Conservation (phyloP, 2,329 filamentous ascomycete species). For the Xylariaceae sp. region DNA sequence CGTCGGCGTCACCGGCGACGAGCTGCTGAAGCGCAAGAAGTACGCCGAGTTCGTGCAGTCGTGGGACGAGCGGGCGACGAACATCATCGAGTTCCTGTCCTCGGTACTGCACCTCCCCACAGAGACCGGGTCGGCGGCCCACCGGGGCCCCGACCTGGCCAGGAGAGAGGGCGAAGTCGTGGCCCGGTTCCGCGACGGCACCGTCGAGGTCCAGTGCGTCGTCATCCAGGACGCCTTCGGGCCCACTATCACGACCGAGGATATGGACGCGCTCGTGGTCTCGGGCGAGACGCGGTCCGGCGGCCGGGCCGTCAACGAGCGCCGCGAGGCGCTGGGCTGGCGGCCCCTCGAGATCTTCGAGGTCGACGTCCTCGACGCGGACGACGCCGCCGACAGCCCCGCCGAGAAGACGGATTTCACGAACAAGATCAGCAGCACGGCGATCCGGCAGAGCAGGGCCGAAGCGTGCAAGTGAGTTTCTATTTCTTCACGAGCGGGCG, state of each 20-base stretch:
- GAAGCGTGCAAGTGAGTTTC: conserved; percentile 10
- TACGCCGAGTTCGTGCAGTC: conserved; percentile 72
- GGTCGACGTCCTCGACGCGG: conserved; percentile 76
- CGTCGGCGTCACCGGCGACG: conserved; percentile 83
- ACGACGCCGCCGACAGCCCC: conserved; percentile 39
- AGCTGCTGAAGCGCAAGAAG: conserved; percentile 82
- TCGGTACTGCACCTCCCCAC: conserved; percentile 45
- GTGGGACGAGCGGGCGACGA: conserved; percentile 67
- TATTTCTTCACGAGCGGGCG: no score
- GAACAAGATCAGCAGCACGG: conserved; percentile 85
- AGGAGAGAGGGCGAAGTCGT: conserved; percentile 38
- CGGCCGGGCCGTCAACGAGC: conserved; percentile 79
- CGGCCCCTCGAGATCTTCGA: conserved; percentile 70
- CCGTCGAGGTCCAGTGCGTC: conserved; percentile 66
- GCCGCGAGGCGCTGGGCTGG: conserved; percentile 71
- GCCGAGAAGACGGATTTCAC: conserved; percentile 57
- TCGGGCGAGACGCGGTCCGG: conserved; percentile 83
- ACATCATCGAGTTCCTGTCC: conserved; percentile 65
- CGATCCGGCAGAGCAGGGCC: conserved; percentile 53
- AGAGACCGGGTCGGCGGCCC: conserved; percentile 36
- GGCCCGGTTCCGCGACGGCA: conserved; percentile 50
- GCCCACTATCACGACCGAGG: conserved; percentile 76
- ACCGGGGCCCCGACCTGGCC: conserved; percentile 27
- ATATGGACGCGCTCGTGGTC: conserved; percentile 73
- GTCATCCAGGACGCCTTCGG: conserved; percentile 84